A percentile compares a stretch with the other conserved stretches of the same genome.
Conservation (phyloP, 441 rosid species). For the Erodium chrysanthum region DNA sequence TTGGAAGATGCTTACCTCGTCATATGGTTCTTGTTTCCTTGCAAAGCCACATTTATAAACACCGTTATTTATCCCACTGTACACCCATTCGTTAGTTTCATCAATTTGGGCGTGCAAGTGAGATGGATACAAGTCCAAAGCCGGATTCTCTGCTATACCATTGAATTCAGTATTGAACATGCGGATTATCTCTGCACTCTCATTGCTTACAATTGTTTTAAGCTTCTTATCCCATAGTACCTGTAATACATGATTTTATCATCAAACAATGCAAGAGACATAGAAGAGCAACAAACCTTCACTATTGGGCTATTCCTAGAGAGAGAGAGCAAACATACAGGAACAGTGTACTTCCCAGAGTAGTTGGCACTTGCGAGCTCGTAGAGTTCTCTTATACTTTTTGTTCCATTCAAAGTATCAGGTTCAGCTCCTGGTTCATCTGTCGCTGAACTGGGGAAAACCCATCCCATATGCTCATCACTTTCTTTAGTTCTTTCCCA, state of each 20-base stretch:
- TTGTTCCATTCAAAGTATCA: slow-evolving; percentile 56
- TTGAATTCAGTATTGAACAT: slow-evolving; percentile 77
- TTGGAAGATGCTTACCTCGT: slow-evolving; percentile 46
- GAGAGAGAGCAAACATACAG: slow-evolving; percentile 41
- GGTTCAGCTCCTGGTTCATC: slow-evolving; percentile 74
- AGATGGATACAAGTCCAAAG: slow-evolving; percentile 62
- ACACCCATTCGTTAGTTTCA: slow-evolving; percentile 65
- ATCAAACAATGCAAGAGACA: slow-evolving; percentile 10
- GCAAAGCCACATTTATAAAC: slow-evolving; percentile 90
- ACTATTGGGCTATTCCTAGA: background rate
- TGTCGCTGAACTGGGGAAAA: slow-evolving; percentile 46
- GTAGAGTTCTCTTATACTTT: slow-evolving; percentile 59
- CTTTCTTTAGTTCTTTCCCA: slow-evolving; percentile 79
- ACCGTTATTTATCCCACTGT: slow-evolving; percentile 61
- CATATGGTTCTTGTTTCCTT: slow-evolving; percentile 64
- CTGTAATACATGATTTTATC: slow-evolving; percentile 26
- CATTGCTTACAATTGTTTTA: slow-evolving; percentile 71
- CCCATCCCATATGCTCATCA: slow-evolving; percentile 91
- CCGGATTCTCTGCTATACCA: slow-evolving; percentile 53
- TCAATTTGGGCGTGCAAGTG: slow-evolving; percentile 42
- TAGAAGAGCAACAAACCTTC: background rate
- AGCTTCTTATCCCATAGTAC: slow-evolving; percentile 90
- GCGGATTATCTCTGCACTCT: slow-evolving; percentile 70
- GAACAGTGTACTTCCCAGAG: slow-evolving; percentile 71
- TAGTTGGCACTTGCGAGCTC: slow-evolving; percentile 67